phyloP scores from a whole-genome alignment of 2,329 filamentous ascomycete genomes.

The Exophiala xenobiotica region DNA sequence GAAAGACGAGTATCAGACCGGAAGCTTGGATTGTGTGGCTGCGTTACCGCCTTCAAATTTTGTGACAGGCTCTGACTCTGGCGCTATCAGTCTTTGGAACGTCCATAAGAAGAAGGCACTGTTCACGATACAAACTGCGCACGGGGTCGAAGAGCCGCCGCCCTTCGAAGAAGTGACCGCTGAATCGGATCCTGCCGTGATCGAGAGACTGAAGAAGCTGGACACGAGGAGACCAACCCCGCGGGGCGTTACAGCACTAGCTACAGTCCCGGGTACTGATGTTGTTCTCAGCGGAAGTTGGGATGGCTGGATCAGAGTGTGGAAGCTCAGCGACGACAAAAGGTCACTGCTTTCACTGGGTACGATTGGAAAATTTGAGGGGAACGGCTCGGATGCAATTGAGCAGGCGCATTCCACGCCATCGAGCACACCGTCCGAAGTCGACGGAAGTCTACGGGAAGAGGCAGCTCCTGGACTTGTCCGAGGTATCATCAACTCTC shows the following conservation, averaged over 20 bases:
- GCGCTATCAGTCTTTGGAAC: slow-evolving; percentile 81
- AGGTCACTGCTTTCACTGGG: slow-evolving; percentile 72
- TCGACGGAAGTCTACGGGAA: slow-evolving; percentile 40
- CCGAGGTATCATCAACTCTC: slow-evolving; percentile 78
- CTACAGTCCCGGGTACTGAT: slow-evolving; percentile 85
- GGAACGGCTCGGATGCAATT: slow-evolving; percentile 12
- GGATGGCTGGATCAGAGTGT: slow-evolving; percentile 84
- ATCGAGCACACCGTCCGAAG: slow-evolving; percentile 68
- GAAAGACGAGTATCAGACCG: slow-evolving; percentile 61
- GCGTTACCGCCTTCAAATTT: slow-evolving; percentile 90
- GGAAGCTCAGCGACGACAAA: slow-evolving; percentile 83
- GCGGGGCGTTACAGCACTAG: slow-evolving; percentile 85
- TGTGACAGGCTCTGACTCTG: slow-evolving; percentile 91
- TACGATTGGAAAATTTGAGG: slow-evolving; percentile 54
- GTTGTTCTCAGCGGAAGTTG: slow-evolving; percentile 88
- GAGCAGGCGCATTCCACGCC: slow-evolving; percentile 23
- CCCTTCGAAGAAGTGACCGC: slow-evolving; percentile 69
- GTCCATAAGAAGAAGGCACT: slow-evolving; percentile 93
- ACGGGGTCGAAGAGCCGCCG: slow-evolving; percentile 76
- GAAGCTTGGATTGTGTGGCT: slow-evolving; percentile 86
- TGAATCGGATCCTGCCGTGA: slow-evolving; percentile 62
- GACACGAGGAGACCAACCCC: slow-evolving; percentile 65
- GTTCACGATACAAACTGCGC: slow-evolving; percentile 73
- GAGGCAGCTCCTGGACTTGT: slow-evolving; percentile 25
- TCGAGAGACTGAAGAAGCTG: slow-evolving; percentile 43